These are phyloP conservation scores for Penicillium sp. DNA, from an alignment of 2,329 filamentous ascomycete species.

Conservation along the genomic window DNA sequence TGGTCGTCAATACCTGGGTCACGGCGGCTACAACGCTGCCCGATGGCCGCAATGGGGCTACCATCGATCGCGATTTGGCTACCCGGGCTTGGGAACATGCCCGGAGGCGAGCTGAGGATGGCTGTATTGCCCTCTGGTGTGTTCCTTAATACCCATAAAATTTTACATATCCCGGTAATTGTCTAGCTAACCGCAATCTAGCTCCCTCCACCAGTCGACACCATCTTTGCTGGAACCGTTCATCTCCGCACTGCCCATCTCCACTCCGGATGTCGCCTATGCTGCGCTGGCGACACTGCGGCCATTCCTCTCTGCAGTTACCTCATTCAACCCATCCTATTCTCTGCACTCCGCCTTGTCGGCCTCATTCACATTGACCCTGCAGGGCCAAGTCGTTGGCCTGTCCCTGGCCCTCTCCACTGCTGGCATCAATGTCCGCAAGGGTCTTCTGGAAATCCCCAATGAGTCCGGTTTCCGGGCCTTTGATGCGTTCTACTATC, in stretches of 20 bases:
- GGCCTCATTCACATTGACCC: conserved; percentile 78
- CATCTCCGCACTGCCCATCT: conserved; percentile 76
- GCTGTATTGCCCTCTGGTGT: conserved; percentile 86
- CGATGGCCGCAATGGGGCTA: conserved; percentile 73
- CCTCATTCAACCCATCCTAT: conserved; percentile 84
- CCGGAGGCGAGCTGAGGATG: conserved; percentile 89
- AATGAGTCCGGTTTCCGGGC: conserved; percentile 81
- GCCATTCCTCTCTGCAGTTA: conserved; percentile 85
- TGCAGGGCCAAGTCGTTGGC: conserved; percentile 76
- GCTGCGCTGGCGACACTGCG: conserved; percentile 79
- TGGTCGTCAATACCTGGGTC: conserved; percentile 95
- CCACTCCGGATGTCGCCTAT: conserved; percentile 74
- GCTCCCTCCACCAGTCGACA: conserved; percentile 84
- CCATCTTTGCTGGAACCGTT: conserved; percentile 85
- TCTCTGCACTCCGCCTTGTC: conserved; percentile 80
- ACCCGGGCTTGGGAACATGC: conserved; percentile 95
- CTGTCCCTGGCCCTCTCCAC: conserved; percentile 79
- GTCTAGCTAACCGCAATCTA: conserved; percentile 40
- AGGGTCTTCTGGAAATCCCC: conserved; percentile 80
- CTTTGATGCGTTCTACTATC: conserved; percentile 97
- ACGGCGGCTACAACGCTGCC: conserved; percentile 73
- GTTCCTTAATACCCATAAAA: conserved; percentile 33
- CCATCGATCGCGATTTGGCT: conserved; percentile 78
- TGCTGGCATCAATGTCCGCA: conserved; percentile 81
- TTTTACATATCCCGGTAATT: neutral